Base-by-base conservation (phyloP, 2,329 filamentous ascomycete genomes). In the Aschersonia sp. region DNA sequence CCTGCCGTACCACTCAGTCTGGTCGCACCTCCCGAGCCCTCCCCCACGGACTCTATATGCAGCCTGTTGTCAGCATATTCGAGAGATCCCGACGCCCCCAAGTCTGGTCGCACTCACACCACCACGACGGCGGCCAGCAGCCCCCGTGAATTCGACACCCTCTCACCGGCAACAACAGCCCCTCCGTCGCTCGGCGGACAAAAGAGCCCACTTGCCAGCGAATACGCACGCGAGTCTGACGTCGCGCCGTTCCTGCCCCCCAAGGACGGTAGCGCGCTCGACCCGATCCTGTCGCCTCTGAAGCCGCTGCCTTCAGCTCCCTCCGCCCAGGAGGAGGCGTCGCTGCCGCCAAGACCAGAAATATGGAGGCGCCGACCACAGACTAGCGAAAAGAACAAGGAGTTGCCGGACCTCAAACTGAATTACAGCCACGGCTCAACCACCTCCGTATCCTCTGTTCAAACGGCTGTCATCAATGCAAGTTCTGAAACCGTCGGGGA, bases 1-100 rank as follows among this genome's bases (percentile, higher is more conserved):
- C 44, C 33, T 32, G 46, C 46, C 8, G 35, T 35, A 41, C 46
- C 33, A 50, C 49, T 48, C 46, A 30, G 48, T 42, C 47, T 44
- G 44, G 35, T 47, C 43, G 46, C 52, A 50, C 52, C 57, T 42
- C 55, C 56, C 46, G 53, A 58, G 56, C 52, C 49, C 45, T 71
- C 71, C 42, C 69, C 72, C 4, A 63, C 65, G 2, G 67, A 68
- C 30, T 78, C 75, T 8, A 61, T 78, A 46, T 74, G 69, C 11
- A 78, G 74, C 56, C 61, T 79, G 9, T 55, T 79, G 37, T 77
- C 73, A 9, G 73, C 75, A 22, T 79, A 79, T 56, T 71, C 71
- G 46, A 62, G 65, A 51, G 69, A 66, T 43, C 68, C 68, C 6
- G 67, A 66, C 42, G 70, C 69, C 46, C 47, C 47, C 29, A 30